Percentiles rank a stretch among this genome's conserved stretches.
Conservation (phyloP, 2,329 filamentous ascomycete species). For the Cryphonectria radicalis region DNA sequence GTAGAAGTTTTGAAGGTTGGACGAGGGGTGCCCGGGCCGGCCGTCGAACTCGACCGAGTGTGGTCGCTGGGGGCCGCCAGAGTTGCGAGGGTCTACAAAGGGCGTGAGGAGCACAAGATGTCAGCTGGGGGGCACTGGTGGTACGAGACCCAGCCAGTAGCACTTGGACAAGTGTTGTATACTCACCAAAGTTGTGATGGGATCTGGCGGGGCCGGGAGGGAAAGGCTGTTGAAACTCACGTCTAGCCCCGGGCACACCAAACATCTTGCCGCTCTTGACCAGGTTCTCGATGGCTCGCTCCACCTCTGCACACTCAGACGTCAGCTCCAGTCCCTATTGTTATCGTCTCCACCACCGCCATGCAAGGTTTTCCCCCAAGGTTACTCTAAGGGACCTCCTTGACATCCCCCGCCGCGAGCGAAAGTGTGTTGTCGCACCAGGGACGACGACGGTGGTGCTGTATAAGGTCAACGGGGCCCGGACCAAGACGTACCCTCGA, state of each 20-base stretch:
- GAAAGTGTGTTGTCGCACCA: background rate
- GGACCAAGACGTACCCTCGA: conserved; percentile 41
- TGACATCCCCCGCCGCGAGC: background rate
- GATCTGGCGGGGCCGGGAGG: conserved; percentile 56
- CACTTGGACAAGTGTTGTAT: conserved; percentile 32
- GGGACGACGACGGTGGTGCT: background rate
- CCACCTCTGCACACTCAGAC: conserved; percentile 71
- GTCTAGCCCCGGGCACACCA: conserved; percentile 60
- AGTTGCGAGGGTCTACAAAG: conserved; percentile 26
- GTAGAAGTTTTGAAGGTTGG: conserved; percentile 92
- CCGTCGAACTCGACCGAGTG: conserved; percentile 39
- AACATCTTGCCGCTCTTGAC: conserved; percentile 91
- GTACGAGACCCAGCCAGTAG: conserved; percentile 37
- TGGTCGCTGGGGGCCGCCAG: conserved; percentile 28
- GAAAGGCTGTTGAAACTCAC: conserved; percentile 77
- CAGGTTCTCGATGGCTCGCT: conserved; percentile 92
- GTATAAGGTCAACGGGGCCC: background rate
- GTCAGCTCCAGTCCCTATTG: conserved; percentile 35
- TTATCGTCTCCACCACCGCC: background rate
- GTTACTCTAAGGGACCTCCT: background rate
- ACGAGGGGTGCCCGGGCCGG: conserved; percentile 36
- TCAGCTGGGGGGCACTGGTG: conserved; percentile 32
- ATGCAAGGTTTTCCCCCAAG: background rate
- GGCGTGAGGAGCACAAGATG: conserved; percentile 16
- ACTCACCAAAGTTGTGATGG: conserved; percentile 64